Evolutionary conservation across 352 stramenopile species (phyloP).

Genomic region (Elongisporangium anandrum): DNA sequence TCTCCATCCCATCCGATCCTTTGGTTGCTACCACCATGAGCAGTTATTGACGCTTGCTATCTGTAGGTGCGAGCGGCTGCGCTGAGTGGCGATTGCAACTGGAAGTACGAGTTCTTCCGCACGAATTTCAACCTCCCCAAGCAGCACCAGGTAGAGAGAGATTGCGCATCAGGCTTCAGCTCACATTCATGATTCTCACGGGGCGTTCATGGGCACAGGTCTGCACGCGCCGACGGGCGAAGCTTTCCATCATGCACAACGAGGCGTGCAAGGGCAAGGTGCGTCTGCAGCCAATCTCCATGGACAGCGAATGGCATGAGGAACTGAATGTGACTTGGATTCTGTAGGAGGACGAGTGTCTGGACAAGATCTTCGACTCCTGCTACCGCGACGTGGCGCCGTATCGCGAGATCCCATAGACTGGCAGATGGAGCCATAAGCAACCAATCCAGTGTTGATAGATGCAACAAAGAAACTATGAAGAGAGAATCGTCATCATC

Average conservation of each 20-base stretch:
- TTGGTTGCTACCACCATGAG: slow-evolving; percentile 1
- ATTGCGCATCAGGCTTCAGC: too few relatives aligned
- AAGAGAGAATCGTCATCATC: too few relatives aligned
- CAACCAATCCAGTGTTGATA: slow-evolving; percentile 4
- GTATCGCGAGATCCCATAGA: slow-evolving; percentile 79
- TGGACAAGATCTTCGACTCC: slow-evolving; percentile 79
- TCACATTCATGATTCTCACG: too few relatives aligned
- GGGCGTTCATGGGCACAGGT: slow-evolving; percentile 28
- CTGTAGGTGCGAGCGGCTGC: slow-evolving; percentile 60
- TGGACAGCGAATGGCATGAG: neutral
- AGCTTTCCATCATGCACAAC: slow-evolving; percentile 77
- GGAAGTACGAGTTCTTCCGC: slow-evolving; percentile 89
- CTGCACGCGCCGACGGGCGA: slow-evolving; percentile 87
- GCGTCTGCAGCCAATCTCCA: slow-evolving; percentile 7
- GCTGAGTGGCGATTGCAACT: slow-evolving; percentile 88
- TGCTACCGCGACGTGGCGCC: slow-evolving; percentile 85
- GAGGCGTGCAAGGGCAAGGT: slow-evolving; percentile 74
- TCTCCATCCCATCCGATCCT: neutral
- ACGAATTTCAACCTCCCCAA: slow-evolving; percentile 89
- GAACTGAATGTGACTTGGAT: neutral
- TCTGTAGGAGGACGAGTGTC: slow-evolving; percentile 72
- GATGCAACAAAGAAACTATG: slow-evolving; percentile 3
- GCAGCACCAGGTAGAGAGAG: slow-evolving; percentile 72
- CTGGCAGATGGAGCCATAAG: neutral
- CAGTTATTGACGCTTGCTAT: neutral